phyloP scores from a whole-genome alignment of 371 early-diverging fungal species.

The Mortierella sp. region DNA sequence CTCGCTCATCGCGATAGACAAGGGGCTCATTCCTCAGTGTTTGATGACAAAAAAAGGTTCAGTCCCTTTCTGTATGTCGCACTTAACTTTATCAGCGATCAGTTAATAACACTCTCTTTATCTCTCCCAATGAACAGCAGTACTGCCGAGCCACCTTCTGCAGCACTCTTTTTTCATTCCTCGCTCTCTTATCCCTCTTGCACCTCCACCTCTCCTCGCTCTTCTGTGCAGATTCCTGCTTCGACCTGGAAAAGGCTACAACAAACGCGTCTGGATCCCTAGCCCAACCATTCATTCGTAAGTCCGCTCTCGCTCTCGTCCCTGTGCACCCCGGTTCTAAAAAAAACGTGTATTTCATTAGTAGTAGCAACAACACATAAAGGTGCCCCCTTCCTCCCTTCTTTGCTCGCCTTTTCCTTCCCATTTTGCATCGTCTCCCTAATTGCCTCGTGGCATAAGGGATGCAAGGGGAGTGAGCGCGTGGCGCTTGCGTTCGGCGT shows the following conservation, averaged over 20 bases:
- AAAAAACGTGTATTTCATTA: slow-evolving; percentile 14
- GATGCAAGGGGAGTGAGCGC: not conserved
- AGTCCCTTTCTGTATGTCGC: too few species aligned
- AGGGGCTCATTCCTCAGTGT: too few species aligned
- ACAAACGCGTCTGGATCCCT: not conserved
- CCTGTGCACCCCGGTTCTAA: not conserved
- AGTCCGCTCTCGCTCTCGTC: not conserved
- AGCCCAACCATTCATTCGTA: not conserved
- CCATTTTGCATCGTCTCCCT: not conserved
- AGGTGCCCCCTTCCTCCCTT: not conserved
- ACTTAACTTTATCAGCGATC: too few species aligned
- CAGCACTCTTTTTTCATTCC: too few species aligned
- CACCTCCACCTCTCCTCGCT: not conserved
- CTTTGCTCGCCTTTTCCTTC: not conserved
- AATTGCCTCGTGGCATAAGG: slow-evolving; percentile 10
- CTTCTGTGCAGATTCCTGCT: not conserved
- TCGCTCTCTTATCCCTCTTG: too few species aligned
- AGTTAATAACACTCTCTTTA: too few species aligned
- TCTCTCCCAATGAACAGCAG: too few species aligned
- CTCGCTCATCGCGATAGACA: too few species aligned
- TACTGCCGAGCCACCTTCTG: not conserved
- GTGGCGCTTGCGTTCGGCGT: too few species aligned
- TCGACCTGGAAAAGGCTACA: not conserved
- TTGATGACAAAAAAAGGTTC: too few species aligned
- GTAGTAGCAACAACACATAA: too few species aligned